These are phyloP conservation scores for Xylaria bambusicola DNA, from an alignment of 495 filamentous ascomycete species.

Conservation along the genomic window DNA sequence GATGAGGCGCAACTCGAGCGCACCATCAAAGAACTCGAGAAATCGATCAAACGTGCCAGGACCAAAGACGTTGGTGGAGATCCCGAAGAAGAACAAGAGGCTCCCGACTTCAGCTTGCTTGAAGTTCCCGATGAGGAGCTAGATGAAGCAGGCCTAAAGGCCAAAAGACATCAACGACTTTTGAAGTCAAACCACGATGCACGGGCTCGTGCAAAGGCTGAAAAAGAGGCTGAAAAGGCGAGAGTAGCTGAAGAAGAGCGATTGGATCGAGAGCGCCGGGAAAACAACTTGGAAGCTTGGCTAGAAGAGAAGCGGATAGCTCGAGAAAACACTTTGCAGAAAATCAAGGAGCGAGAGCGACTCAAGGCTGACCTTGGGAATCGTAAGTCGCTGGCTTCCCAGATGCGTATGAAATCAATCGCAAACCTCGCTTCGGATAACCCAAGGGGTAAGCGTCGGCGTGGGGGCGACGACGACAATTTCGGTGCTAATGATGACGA, in stretches of 20 bases:
- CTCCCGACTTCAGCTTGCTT: constrained; percentile 81
- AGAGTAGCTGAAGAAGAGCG: constrained; percentile 79
- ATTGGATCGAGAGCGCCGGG: constrained; percentile 77
- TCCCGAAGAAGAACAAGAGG: constrained; percentile 72
- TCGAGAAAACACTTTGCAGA: constrained; percentile 71
- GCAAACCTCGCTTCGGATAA: constrained; percentile 93
- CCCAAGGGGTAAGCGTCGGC: constrained; percentile 71
- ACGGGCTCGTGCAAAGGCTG: constrained; percentile 83
- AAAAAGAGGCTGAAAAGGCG: constrained; percentile 90
- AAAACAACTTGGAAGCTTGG: constrained; percentile 86
- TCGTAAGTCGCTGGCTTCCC: constrained; percentile 90
- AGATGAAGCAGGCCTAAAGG: constrained; percentile 84
- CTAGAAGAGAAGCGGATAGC: constrained; percentile 74
- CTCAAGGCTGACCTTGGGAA: constrained; percentile 92
- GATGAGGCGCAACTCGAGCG: constrained; percentile 82
- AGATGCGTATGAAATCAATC: constrained; percentile 98
- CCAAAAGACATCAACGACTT: constrained; percentile 87
- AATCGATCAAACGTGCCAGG: constrained; percentile 79
- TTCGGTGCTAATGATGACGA: constrained; percentile 98
- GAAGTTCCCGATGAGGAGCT: constrained; percentile 90
- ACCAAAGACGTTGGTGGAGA: constrained; percentile 90
- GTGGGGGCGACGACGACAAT: constrained; percentile 78
- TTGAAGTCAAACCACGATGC: constrained; percentile 95
- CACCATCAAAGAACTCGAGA: constrained; percentile 82
- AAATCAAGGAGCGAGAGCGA: constrained; percentile 89